These are phyloP conservation scores for Neurospora hispaniola DNA, from an alignment of 495 filamentous ascomycete species.

Conservation along the genomic window DNA sequence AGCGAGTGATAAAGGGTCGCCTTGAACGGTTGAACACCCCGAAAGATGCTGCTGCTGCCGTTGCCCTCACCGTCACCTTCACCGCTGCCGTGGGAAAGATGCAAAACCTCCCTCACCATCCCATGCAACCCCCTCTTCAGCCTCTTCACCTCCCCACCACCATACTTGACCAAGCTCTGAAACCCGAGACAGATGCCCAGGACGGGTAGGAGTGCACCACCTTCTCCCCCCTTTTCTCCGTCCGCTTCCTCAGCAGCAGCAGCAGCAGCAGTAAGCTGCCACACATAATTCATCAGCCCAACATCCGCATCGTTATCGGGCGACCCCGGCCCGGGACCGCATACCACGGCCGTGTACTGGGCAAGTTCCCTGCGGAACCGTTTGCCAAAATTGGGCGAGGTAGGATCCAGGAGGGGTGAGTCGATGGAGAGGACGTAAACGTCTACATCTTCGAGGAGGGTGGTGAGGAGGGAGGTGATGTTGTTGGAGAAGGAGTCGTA, in stretches of 20 bases:
- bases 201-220: conserved; percentile 46
- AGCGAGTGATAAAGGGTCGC: conserved; percentile 88
- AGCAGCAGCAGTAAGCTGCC: conserved; percentile 49
- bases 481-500: conserved; percentile 96
- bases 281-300: conserved; percentile 68
- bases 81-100: conserved; percentile 21
- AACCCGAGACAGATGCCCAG: conserved; percentile 90
- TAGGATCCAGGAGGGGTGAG: conserved; percentile 26
- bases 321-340: conserved; percentile 70
- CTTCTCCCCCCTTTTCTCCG: too few relatives aligned
- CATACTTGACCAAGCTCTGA: conserved; percentile 63
- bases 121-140: conserved; percentile 68
- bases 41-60: conserved; percentile 33
- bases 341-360: conserved; percentile 64
- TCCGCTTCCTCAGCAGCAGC: conserved; percentile 29
- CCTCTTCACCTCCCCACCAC: conserved; percentile 53
- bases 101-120: conserved; percentile 54
- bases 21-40: conserved; percentile 42
- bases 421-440: conserved; percentile 70
- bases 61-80: conserved; percentile 1
- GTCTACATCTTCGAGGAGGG: conserved; percentile 44
- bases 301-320: conserved; percentile 52
- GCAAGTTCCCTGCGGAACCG: conserved; percentile 36
- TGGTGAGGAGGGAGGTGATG: conserved; percentile 67
- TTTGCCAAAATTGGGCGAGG: background rate